Evolutionary conservation across 306 rosid genomes (phyloP).

Genomic region (Cucurbita moschata): DNA sequence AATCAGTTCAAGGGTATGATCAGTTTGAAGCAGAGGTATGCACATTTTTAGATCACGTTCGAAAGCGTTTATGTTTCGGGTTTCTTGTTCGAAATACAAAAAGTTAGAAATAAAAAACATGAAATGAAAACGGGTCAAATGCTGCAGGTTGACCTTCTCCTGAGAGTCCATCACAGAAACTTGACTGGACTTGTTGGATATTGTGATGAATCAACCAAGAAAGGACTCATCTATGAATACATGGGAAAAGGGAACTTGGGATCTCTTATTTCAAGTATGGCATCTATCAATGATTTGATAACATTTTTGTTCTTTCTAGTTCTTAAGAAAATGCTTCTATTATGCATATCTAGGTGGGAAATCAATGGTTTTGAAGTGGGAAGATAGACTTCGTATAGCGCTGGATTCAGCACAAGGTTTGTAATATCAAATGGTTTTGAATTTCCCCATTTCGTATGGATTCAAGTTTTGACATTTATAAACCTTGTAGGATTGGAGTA

Average conservation of each 20-base stretch:
- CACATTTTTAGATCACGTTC: neutral
- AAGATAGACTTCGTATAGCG: conserved; percentile 4
- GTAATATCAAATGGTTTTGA: too few species aligned
- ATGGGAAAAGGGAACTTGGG: conserved; percentile 39
- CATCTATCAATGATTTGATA: too few species aligned
- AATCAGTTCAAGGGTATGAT: conserved; percentile 23
- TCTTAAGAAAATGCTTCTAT: too few species aligned
- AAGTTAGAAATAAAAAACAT: too few species aligned
- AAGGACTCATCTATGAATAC: conserved; percentile 44
- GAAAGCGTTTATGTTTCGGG: too few species aligned
- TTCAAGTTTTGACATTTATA: too few species aligned
- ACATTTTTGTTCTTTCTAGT: too few species aligned
- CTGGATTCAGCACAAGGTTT: conserved; percentile 11
- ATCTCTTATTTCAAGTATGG: conserved; percentile 20
- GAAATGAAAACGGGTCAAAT: neutral
- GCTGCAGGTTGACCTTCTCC: conserved; percentile 30
- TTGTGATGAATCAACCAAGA: conserved; percentile 31
- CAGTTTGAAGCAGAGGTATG: conserved; percentile 44
- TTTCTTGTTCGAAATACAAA: too few species aligned
- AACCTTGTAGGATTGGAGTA: conserved; percentile 9
- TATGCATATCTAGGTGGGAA: neutral
- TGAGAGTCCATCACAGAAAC: conserved; percentile 35
- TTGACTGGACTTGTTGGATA: conserved; percentile 37
- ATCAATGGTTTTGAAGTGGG: neutral
- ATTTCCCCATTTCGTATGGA: too few species aligned